Conservation (phyloP, 2,329 filamentous ascomycete species). For the Arthrobotrys pseudoclavata region DNA sequence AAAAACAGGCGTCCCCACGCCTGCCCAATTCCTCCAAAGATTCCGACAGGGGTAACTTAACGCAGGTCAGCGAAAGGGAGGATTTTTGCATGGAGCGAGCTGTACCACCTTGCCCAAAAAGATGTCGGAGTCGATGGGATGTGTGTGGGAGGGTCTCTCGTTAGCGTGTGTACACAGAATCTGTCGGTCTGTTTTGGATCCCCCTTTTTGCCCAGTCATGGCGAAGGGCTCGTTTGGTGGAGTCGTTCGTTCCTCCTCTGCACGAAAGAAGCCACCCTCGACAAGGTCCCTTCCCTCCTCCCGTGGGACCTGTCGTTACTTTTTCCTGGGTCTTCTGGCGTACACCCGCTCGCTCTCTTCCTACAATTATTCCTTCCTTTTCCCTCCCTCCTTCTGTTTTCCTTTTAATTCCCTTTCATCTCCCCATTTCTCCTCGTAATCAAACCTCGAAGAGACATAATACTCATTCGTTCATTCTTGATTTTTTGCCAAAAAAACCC, state of each 20-base stretch:
- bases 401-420: conserved; percentile 61
- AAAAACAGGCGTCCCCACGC: conserved; percentile 54
- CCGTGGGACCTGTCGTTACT: conserved; percentile 53
- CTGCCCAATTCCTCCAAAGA: conserved; percentile 59
- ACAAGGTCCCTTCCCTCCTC: conserved; percentile 60
- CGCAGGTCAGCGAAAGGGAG: conserved; percentile 59
- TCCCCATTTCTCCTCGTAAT: conserved; percentile 61
- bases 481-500: conserved; percentile 59
- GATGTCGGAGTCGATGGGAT: conserved; percentile 45
- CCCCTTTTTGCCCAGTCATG: conserved; percentile 59
- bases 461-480: conserved; percentile 60
- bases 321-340: conserved; percentile 43
- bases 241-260: conserved; percentile 40
- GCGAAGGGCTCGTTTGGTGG: conserved; percentile 50
- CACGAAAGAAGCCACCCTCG: conserved; percentile 49
- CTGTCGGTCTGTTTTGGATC: conserved; percentile 60
- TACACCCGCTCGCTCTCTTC: conserved; percentile 40
- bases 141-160: conserved; percentile 44
- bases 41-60: conserved; percentile 58
- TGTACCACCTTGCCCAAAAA: conserved; percentile 57
- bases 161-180: conserved; percentile 56
- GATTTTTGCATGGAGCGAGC: conserved; percentile 43
- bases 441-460: conserved; percentile 61
- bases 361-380: conserved; percentile 56
- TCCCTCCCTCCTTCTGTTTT: conserved; percentile 60